These are phyloP conservation scores for Nidularia pulvinata DNA, from an alignment of 768 basidiomycete genomes.

Conservation along the genomic window DNA sequence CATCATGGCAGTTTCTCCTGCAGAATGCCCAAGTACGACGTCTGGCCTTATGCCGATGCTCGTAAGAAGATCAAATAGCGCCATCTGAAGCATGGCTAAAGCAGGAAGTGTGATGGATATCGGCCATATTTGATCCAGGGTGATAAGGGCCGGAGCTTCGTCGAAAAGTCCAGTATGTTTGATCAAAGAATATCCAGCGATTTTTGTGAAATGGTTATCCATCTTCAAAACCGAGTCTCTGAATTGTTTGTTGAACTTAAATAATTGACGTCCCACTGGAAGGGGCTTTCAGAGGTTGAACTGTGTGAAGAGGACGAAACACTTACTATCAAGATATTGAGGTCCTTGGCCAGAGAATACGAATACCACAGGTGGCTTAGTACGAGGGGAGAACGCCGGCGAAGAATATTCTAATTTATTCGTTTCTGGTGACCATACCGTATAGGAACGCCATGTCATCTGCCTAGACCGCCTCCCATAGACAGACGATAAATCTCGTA, in stretches of 20 bases:
- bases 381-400: conserved; percentile 21
- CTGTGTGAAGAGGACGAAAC: too few species aligned
- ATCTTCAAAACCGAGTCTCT: conserved; percentile 19
- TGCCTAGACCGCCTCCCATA: conserved; percentile 26
- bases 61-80: conserved; percentile 35
- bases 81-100: conserved; percentile 44
- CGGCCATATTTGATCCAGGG: conserved; percentile 22
- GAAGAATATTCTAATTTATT: conserved; percentile 20
- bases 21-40: conserved; percentile 39
- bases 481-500: conserved; percentile 8
- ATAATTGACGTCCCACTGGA: conserved; percentile 24
- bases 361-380: conserved; percentile 25
- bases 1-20: conserved; percentile 37
- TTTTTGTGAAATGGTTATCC: conserved; percentile 21
- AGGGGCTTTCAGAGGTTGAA: not conserved
- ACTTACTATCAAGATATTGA: conserved; percentile 24
- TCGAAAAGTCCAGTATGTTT: conserved; percentile 32
- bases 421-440: conserved; percentile 28
- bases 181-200: conserved; percentile 32
- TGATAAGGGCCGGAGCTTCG: not conserved
- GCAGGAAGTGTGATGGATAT: conserved; percentile 37
- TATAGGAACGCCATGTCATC: conserved; percentile 26
- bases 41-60: conserved; percentile 33
- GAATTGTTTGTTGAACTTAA: conserved; percentile 34
- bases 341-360: conserved; percentile 22